Evolutionary conservation across 2,329 filamentous ascomycete genomes (phyloP).

Genomic region (Parafenestella ontariensis): DNA sequence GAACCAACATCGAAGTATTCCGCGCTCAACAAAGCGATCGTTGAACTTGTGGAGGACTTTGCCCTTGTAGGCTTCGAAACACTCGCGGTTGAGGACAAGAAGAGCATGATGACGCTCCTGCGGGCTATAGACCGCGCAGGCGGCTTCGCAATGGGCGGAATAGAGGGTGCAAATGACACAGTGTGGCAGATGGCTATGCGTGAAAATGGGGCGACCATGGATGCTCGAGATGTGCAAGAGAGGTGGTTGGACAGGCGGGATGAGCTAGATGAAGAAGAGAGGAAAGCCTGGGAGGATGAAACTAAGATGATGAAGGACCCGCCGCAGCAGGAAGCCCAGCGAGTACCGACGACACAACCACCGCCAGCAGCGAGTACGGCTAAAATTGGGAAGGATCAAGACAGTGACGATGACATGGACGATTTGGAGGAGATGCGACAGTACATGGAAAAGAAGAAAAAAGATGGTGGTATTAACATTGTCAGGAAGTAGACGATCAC

Average conservation of each 20-base stretch:
- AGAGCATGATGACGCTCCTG: conserved; percentile 92
- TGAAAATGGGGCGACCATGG: conserved; percentile 71
- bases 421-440: conserved; percentile 50
- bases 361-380: conserved; percentile 13
- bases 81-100: conserved; percentile 93
- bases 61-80: conserved; percentile 91
- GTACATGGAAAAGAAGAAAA: conserved; percentile 48
- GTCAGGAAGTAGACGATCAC: conserved; percentile 60
- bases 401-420: conserved; percentile 45
- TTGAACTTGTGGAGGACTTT: conserved; percentile 87
- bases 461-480: conserved; percentile 75
- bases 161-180: conserved; percentile 91
- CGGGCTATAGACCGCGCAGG: conserved; percentile 89
- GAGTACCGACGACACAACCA: conserved; percentile 7
- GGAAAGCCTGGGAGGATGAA: conserved; percentile 77
- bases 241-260: conserved; percentile 92
- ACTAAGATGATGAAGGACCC: conserved; percentile 56
- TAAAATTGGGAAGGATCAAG: conserved; percentile 13
- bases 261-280: conserved; percentile 82
- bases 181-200: conserved; percentile 98
- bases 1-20: conserved; percentile 70
- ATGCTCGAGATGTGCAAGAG: conserved; percentile 90
- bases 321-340: conserved; percentile 12
- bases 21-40: conserved; percentile 83
- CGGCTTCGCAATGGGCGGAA: conserved; percentile 89